Evolutionary conservation across 129 eudicot species (phyloP).

Genomic region (Apium graveolens): DNA sequence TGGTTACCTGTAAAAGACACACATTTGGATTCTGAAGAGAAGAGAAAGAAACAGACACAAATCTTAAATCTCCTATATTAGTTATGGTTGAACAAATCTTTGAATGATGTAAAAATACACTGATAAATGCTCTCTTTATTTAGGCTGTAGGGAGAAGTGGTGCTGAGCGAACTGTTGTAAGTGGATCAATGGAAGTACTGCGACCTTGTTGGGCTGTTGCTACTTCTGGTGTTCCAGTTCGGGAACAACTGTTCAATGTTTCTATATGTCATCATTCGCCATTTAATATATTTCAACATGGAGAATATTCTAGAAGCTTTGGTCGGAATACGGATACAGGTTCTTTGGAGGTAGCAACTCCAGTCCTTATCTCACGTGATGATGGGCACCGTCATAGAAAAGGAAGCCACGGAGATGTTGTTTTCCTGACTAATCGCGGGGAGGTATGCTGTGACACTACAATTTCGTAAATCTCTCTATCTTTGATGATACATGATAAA

Average conservation of each 20-base stretch:
- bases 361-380: slow-evolving; percentile 66
- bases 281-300: slow-evolving; percentile 76
- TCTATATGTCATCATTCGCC: slow-evolving; percentile 84
- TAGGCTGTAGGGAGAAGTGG: slow-evolving; percentile 97
- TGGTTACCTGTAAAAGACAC: background rate
- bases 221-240: slow-evolving; percentile 96
- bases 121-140: slow-evolving; percentile 10
- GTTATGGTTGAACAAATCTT: background rate
- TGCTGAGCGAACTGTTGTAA: slow-evolving; percentile 89
- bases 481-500: background rate
- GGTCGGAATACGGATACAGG: slow-evolving; percentile 52
- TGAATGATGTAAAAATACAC: background rate
- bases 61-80: background rate
- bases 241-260: slow-evolving; percentile 93
- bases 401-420: slow-evolving; percentile 95
- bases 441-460: slow-evolving; percentile 46
- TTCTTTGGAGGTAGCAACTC: slow-evolving; percentile 96
- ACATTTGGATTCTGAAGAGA: background rate
- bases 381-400: slow-evolving; percentile 86
- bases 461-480: background rate
- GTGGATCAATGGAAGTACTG: slow-evolving; percentile 95
- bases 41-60: background rate
- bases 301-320: slow-evolving; percentile 77
- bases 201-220: slow-evolving; percentile 99
- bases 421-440: slow-evolving; percentile 84